A percentile compares a stretch with the other conserved stretches of the same genome.
These are phyloP conservation scores for Myxozyma udenii DNA, from an alignment of 805 yeast genomes.

Conservation along the genomic window DNA sequence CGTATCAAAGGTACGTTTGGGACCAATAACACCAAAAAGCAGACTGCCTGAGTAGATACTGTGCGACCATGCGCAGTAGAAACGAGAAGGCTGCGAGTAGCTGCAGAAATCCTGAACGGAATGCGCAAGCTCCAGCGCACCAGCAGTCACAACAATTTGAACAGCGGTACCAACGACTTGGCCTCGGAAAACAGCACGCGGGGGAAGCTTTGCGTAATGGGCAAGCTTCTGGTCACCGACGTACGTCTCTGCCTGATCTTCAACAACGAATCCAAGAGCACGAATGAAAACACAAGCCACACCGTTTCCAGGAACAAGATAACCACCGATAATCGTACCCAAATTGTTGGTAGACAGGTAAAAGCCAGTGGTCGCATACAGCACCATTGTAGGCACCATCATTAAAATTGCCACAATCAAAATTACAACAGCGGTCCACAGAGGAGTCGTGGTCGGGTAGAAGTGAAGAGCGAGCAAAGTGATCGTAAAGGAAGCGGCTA, in stretches of 20 bases:
- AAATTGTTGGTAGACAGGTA: constrained; percentile 59
- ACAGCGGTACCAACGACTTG: constrained; percentile 53
- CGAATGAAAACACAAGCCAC: constrained; percentile 47
- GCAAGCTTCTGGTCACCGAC: constrained; percentile 47
- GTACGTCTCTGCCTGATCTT: constrained; percentile 44
- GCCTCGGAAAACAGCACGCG: constrained; percentile 48
- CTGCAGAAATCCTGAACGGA: constrained; percentile 46
- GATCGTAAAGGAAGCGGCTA: constrained; percentile 41
- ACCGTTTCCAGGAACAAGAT: constrained; percentile 60
- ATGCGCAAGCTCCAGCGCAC: constrained; percentile 41
- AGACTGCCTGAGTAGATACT: constrained; percentile 51
- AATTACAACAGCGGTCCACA: constrained; percentile 62
- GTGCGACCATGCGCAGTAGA: constrained; percentile 44
- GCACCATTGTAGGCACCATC: constrained; percentile 59
- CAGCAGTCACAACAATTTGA: constrained; percentile 53
- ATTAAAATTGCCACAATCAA: constrained; percentile 53
- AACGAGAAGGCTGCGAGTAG: constrained; percentile 41
- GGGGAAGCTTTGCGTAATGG: constrained; percentile 53
- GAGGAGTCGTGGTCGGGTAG: constrained; percentile 52
- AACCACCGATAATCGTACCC: constrained; percentile 62
- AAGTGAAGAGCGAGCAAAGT: constrained; percentile 38
- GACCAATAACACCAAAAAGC: constrained; percentile 61
- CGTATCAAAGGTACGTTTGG: constrained; percentile 43
- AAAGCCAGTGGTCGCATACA: constrained; percentile 61
- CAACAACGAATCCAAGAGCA: constrained; percentile 47